Percentiles rank a stretch among this genome's conserved stretches.
phyloP scores from a whole-genome alignment of 179 eudicot genomes.

The Actinidia arguta region DNA sequence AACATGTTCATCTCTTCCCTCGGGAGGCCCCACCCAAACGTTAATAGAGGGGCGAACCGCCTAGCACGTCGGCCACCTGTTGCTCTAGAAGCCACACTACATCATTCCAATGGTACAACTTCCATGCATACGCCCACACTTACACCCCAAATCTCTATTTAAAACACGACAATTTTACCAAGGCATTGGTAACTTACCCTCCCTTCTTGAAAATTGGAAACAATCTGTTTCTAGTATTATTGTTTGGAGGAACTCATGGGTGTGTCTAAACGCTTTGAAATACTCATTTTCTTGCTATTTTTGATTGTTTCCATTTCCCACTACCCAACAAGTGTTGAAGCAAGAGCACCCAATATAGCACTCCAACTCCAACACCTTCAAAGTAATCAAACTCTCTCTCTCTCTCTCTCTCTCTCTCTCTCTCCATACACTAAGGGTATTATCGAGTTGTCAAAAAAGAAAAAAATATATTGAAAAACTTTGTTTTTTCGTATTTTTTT shows the following conservation, averaged over 20 bases:
- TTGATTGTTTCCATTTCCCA: slow-evolving; percentile 5
- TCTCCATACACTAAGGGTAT: no score
- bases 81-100: not conserved
- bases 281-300: slow-evolving; percentile 3
- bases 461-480: no score
- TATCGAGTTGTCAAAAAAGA: no score
- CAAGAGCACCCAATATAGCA: not conserved
- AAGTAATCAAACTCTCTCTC: slow-evolving; percentile 12
- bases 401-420: not conserved
- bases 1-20: not conserved
- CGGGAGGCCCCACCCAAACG: not conserved
- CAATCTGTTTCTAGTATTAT: not conserved
- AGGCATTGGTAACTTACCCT: no score
- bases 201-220: not conserved
- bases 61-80: not conserved
- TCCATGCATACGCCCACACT: not conserved
- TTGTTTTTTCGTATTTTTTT: no score
- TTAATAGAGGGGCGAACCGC: not conserved
- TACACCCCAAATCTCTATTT: no score
- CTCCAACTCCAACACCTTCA: not conserved
- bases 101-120: not conserved
- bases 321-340: not conserved
- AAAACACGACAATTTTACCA: no score
- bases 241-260: not conserved
- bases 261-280: slow-evolving; percentile 7